Evolutionary conservation across 2,329 filamentous ascomycete genomes (phyloP), one percentile per base, ranked within the genome.

Genomic region (Coleophoma cylindrospora): DNA sequence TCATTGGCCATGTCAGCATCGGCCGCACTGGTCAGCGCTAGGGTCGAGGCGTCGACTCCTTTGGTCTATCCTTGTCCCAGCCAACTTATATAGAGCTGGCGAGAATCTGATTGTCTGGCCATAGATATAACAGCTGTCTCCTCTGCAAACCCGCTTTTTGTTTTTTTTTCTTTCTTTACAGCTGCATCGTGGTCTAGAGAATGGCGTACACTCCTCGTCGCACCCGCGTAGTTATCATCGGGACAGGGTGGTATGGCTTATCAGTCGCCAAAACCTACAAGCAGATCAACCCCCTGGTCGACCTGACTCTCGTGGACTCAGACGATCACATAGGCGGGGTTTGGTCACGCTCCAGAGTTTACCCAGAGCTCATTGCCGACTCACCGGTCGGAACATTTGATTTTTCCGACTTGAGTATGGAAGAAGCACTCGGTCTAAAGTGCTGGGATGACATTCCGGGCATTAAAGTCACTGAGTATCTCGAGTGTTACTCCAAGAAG

Each of bases 371-470:
- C 40, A 84, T 82, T 57, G 83, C 79, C 48, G 90, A 91, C 66
- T 90, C 89, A 60, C 77, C 87, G 61, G 66, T 83, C 13, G 86
- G 86, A 2, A 85, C 80, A 0, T 88, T 83, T 57, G 84, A 91
- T 64, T 90, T 80, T 59, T 81, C 82, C 0, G 87, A 89, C 57
- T 88, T 87, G 53, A 83, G 84, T 11, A 57, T 57, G 55, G 40
- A 48, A 12, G 43, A 11, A 11, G 43, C 13, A 4, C 33, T 47
- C 15, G 47, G 40, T 3, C 9, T 53, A 22, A 27, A 27, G 9
- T 27, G 27, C 27, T 19, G 50, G 50, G 37, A 21, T 2, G 48
- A 45, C n/a, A 45, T 56, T 38, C 36, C 52, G 2, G 49, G 38
- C 1, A 21, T 19, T 15, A 10, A 19, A 21, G 38, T 41, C 17